Conservation (phyloP, 2,329 filamentous ascomycete genomes). For the Talaromyces sp. region DNA sequence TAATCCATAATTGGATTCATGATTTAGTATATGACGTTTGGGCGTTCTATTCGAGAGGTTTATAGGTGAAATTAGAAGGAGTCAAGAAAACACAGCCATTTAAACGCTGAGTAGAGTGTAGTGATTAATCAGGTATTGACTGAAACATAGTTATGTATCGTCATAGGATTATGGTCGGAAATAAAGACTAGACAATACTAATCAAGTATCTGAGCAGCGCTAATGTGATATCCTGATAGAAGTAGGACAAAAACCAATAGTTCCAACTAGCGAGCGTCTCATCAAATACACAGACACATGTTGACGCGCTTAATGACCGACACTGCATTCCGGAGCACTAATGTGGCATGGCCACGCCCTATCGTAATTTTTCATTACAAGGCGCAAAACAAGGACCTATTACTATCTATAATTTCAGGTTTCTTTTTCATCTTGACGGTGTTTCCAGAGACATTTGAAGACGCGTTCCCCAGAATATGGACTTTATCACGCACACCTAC, state of each 20-base stretch:
- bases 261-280: not conserved
- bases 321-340: not conserved
- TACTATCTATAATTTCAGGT: not conserved
- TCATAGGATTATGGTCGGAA: not conserved
- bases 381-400: not conserved
- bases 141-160: not conserved
- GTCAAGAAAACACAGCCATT: not conserved
- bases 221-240: not conserved
- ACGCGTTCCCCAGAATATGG: not conserved
- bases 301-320: not conserved
- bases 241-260: not conserved
- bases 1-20: not conserved
- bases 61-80: not conserved
- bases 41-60: not conserved
- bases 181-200: not conserved
- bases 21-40: not conserved
- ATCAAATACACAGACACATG: not conserved
- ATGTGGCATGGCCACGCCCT: not conserved
- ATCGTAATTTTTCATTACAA: not conserved
- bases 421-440: not conserved
- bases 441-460: not conserved
- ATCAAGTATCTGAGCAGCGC: not conserved
- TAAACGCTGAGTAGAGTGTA: not conserved
- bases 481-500: too few species aligned
- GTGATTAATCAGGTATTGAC: not conserved